Evolutionary conservation across 148 eudicot genomes (phyloP).

Genomic region (Camellia japonica): DNA sequence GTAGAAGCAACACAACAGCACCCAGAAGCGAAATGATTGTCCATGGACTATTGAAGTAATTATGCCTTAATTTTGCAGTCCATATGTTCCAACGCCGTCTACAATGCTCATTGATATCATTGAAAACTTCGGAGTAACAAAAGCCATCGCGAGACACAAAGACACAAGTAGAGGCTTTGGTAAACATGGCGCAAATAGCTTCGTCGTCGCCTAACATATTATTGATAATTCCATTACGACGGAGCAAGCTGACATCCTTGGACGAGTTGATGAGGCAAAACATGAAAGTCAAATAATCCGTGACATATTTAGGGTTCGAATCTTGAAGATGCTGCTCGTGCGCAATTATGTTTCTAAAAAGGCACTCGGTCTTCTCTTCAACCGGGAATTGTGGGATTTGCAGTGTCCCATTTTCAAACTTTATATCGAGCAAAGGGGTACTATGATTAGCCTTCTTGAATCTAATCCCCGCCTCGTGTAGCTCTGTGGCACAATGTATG

Average conservation of each 20-base stretch:
- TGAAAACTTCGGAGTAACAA: background rate
- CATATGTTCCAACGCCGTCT: slow-evolving; percentile 4
- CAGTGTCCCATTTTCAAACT: background rate
- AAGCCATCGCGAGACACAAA: background rate
- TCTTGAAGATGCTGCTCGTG: background rate
- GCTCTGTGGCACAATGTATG: slow-evolving; percentile 8
- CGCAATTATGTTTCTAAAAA: slow-evolving; percentile 9
- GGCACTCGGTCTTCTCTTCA: background rate
- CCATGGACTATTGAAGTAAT: background rate
- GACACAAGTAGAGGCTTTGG: no score
- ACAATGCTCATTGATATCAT: background rate
- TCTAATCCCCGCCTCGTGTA: slow-evolving; percentile 11
- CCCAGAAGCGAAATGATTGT: background rate
- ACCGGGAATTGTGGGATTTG: slow-evolving; percentile 3
- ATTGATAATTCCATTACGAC: background rate
- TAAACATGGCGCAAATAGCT: slow-evolving; percentile 6
- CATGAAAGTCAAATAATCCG: slow-evolving; percentile 3
- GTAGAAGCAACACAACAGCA: background rate
- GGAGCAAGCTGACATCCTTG: slow-evolving; percentile 7
- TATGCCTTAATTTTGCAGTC: background rate
- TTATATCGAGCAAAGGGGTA: background rate
- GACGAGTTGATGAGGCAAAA: slow-evolving; percentile 4
- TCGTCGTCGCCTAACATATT: slow-evolving; percentile 12
- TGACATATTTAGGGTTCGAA: background rate
- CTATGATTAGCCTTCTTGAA: background rate